These are phyloP conservation scores for Chlamydomonas reinhardtii DNA, from an alignment of 163 green algal genomes.

Conservation along the genomic window DNA sequence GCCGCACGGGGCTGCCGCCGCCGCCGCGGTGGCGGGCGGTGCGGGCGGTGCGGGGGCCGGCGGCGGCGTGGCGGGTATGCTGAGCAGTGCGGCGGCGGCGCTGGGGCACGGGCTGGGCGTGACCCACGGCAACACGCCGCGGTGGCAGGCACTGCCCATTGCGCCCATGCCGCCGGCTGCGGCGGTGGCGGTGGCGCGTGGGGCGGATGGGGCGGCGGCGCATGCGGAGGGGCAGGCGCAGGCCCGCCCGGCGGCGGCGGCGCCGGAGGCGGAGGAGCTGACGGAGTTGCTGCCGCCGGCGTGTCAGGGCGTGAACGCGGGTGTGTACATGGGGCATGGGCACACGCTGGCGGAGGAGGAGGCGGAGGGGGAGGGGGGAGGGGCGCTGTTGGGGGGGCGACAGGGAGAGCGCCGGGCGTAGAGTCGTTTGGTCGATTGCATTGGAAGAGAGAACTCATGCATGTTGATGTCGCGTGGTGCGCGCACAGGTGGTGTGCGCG, in stretches of 20 bases:
- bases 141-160: no score
- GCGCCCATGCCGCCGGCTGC: no score
- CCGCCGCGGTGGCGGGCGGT: no score
- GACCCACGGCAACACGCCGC: no score
- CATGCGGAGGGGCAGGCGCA: not conserved
- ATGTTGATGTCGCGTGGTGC: no score
- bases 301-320: constrained; percentile 26
- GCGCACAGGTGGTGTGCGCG: no score
- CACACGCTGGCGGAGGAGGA: not conserved
- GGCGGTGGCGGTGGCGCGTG: not conserved
- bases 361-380: not conserved
- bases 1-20: no score
- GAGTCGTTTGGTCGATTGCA: not conserved
- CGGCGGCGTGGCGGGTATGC: no score
- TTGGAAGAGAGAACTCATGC: not conserved
- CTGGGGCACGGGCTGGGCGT: no score
- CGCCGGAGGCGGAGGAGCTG: not conserved
- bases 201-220: not conserved
- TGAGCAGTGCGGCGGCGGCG: no score
- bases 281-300: constrained; percentile 19
- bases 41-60: no score
- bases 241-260: not conserved
- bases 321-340: constrained; percentile 32
- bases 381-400: not conserved
- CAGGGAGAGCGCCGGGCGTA: not conserved